phyloP scores from a whole-genome alignment of 148 eudicot species.

The Cornus suecica region DNA sequence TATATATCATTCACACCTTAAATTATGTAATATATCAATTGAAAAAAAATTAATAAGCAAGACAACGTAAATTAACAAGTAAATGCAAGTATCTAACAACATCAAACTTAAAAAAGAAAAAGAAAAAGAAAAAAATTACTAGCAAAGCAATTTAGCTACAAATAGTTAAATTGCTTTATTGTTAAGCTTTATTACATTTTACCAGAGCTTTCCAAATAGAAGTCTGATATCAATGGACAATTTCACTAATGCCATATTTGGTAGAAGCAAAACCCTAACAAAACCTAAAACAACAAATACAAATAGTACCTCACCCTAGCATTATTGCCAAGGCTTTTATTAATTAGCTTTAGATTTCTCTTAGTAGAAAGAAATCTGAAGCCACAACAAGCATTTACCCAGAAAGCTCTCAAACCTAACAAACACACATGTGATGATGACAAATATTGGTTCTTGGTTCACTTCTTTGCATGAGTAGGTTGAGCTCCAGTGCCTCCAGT shows the following conservation, averaged over 20 bases:
- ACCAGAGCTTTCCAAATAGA: background rate
- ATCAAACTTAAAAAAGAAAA: no score
- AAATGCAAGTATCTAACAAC: no score
- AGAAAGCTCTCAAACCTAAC: background rate
- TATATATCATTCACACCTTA: no score
- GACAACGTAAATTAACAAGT: no score
- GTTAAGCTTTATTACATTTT: background rate
- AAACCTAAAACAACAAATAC: background rate
- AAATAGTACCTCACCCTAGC: background rate
- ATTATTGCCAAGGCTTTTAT: background rate
- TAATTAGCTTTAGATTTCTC: background rate
- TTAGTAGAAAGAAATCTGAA: background rate
- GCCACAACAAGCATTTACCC: background rate
- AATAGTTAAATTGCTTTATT: background rate
- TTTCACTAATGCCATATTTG: background rate
- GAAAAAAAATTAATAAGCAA: no score
- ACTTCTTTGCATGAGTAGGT: constrained; percentile 26
- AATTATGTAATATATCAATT: no score
- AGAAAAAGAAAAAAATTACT: no score
- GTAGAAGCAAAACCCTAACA: background rate
- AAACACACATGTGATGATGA: background rate
- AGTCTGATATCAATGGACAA: background rate
- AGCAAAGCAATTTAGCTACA: background rate
- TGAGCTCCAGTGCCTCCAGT: no score
- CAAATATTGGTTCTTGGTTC: constrained; percentile 1